A percentile compares a stretch with the other conserved stretches of the same genome.
These are phyloP conservation scores for Pythium sukuiense DNA, from an alignment of 352 stramenopile genomes.

Conservation along the genomic window DNA sequence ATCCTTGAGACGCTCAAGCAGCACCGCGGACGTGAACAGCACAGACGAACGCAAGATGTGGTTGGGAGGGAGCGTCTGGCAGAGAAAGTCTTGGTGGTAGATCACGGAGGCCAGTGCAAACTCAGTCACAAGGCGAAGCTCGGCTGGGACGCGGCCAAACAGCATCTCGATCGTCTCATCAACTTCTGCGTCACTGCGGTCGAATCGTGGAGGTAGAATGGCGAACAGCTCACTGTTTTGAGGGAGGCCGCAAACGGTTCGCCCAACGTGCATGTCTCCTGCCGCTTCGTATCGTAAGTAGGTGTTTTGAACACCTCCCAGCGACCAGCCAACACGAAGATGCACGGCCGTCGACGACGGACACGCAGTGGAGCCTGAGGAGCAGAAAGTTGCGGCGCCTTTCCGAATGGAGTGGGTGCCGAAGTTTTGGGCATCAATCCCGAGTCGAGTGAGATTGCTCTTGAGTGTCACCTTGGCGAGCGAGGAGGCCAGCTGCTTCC, in stretches of 20 bases:
- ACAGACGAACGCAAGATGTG: too few relatives aligned
- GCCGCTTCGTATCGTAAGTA: slow-evolving; percentile 29
- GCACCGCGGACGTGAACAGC: too few relatives aligned
- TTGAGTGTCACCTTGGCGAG: too few relatives aligned
- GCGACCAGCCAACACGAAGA: slow-evolving; percentile 24
- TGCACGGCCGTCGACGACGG: slow-evolving; percentile 25
- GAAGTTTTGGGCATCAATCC: slow-evolving; percentile 20
- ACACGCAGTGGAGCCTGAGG: slow-evolving; percentile 24
- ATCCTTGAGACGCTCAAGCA: too few relatives aligned
- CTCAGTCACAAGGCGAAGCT: not conserved
- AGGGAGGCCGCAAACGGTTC: slow-evolving; percentile 28
- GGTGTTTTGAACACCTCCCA: slow-evolving; percentile 25
- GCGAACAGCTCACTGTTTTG: slow-evolving; percentile 22
- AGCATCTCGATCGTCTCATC: too few relatives aligned
- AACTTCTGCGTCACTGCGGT: too few relatives aligned
- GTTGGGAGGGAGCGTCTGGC: too few relatives aligned
- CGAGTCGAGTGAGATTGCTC: too few relatives aligned
- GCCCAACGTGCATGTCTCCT: slow-evolving; percentile 27
- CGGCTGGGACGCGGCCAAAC: too few relatives aligned
- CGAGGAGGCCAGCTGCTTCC: too few relatives aligned
- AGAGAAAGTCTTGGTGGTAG: too few relatives aligned
- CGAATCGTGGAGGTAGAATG: slow-evolving; percentile 14
- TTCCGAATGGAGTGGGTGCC: slow-evolving; percentile 29
- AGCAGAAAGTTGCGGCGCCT: slow-evolving; percentile 23
- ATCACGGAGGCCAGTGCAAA: slow-evolving; percentile 1